Evolutionary conservation across 2,329 filamentous ascomycete genomes (phyloP), one percentile per base, ranked within the genome.

Genomic region (Penicillium rolfsii): DNA sequence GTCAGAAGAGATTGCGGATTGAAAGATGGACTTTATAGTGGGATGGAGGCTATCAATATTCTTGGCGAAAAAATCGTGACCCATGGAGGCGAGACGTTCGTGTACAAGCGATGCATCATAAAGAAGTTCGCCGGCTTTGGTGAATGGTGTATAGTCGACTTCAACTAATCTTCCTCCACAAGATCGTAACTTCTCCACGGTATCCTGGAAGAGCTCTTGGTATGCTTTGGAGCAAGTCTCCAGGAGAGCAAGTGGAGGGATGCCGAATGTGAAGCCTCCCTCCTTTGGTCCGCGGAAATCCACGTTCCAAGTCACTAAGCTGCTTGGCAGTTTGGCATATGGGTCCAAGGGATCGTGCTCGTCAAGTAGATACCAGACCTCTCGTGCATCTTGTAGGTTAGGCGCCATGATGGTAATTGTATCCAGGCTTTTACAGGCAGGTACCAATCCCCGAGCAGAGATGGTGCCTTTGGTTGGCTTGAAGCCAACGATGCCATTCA

Each of bases 391-490:
- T 1, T 75, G 70, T 9, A 84, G 75, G 1, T 77, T 84, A 26
- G 77, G 74, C 1, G 84, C 77, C 57, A 85, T 78, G 33, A 87
- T 80, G 0, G 85, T 83, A 19, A 86, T 81, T 61, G 84, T 86
- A 70, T 87, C 85, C 0, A 87, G 76, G 0, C 82, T 84, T 22
- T 81, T 76, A 62, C 85, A 87, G 1, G 85, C 85, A 14, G 70
- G 69, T 30, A 70, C 63, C 12, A 72, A 58, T 7, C 70, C 70
- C 16, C 62, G 49, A 43, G 68, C 63, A 45, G 65, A 68, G 30
- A 73, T 54, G 38, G 70, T 61, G 1, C 70, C 70, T 24, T 65
- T 64, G 5, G 70, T 71, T 2, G 70, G 70, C 45, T 71, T 72
- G 22, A 66, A 60, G 3, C 70, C 70, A 16, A 72, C 67, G n/a